phyloP scores from a whole-genome alignment of 768 basidiomycete species.

The Boletus coccyginus region DNA sequence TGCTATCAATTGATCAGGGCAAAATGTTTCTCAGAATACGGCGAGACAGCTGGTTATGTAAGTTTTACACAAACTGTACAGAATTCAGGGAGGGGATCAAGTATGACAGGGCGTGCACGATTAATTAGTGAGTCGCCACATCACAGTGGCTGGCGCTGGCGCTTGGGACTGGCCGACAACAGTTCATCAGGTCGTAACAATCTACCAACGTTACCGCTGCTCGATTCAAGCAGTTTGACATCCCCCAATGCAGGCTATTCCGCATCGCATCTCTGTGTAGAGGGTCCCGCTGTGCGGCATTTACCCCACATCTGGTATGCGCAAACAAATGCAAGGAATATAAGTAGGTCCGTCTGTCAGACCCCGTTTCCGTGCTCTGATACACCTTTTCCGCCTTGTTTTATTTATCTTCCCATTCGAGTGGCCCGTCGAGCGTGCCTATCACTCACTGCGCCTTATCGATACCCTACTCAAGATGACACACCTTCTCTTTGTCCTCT shows the following conservation, averaged over 20 bases:
- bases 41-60: too few relatives aligned
- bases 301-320: slow-evolving; percentile 15
- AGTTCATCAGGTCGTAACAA: too few relatives aligned
- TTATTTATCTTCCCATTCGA: slow-evolving; percentile 9
- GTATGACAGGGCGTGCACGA: too few relatives aligned
- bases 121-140: too few relatives aligned
- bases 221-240: neutral
- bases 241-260: neutral
- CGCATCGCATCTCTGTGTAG: neutral
- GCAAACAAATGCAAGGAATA: slow-evolving; percentile 7
- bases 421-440: slow-evolving; percentile 22
- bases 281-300: slow-evolving; percentile 12
- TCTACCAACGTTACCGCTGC: too few relatives aligned
- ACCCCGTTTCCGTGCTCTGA: neutral
- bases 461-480: slow-evolving; percentile 8
- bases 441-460: neutral
- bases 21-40: neutral
- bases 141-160: too few relatives aligned
- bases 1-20: neutral
- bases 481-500: slow-evolving; percentile 6
- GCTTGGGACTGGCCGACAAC: too few relatives aligned
- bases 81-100: too few relatives aligned
- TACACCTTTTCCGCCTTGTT: neutral
- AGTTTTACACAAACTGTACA: neutral
- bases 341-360: slow-evolving; percentile 12